phyloP scores from a whole-genome alignment of 768 basidiomycete species.

The Chlorophyllum brunneum region DNA sequence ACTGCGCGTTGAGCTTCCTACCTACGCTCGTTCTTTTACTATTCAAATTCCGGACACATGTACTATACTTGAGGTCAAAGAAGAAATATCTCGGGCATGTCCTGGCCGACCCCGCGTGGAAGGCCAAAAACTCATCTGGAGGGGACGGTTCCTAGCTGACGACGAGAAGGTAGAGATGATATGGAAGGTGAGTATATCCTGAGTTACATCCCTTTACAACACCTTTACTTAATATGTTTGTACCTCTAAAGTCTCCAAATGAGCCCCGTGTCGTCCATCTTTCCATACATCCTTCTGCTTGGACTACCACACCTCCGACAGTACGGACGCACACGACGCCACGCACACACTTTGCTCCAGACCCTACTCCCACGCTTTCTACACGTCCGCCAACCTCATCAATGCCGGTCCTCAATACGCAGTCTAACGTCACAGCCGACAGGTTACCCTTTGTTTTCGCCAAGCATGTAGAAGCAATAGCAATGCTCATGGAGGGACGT shows the following conservation, averaged over 20 bases:
- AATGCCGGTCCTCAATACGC: not conserved
- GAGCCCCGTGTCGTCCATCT: slow-evolving; percentile 67
- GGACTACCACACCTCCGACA: slow-evolving; percentile 54
- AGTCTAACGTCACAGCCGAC: slow-evolving; percentile 14
- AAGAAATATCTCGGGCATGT: slow-evolving; percentile 57
- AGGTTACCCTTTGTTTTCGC: slow-evolving; percentile 33
- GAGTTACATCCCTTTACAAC: not conserved
- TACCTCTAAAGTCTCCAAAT: slow-evolving; percentile 40
- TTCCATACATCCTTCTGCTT: slow-evolving; percentile 77
- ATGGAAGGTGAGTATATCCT: slow-evolving; percentile 55
- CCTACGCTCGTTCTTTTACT: slow-evolving; percentile 64
- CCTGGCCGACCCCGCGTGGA: slow-evolving; percentile 59
- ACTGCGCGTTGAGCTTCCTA: slow-evolving; percentile 73
- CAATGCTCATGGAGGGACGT: slow-evolving; percentile 26
- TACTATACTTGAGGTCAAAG: slow-evolving; percentile 63
- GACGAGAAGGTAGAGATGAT: slow-evolving; percentile 60
- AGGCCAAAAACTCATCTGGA: slow-evolving; percentile 77
- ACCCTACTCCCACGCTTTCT: slow-evolving; percentile 7
- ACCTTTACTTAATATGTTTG: slow-evolving; percentile 10
- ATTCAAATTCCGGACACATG: slow-evolving; percentile 44
- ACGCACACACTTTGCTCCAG: slow-evolving; percentile 12
- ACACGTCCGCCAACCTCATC: not conserved
- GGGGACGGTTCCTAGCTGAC: slow-evolving; percentile 64
- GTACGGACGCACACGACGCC: slow-evolving; percentile 15
- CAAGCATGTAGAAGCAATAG: slow-evolving; percentile 42